These are phyloP conservation scores for Talaromyces sp. DNA, from an alignment of 2,329 filamentous ascomycete species.

Conservation along the genomic window DNA sequence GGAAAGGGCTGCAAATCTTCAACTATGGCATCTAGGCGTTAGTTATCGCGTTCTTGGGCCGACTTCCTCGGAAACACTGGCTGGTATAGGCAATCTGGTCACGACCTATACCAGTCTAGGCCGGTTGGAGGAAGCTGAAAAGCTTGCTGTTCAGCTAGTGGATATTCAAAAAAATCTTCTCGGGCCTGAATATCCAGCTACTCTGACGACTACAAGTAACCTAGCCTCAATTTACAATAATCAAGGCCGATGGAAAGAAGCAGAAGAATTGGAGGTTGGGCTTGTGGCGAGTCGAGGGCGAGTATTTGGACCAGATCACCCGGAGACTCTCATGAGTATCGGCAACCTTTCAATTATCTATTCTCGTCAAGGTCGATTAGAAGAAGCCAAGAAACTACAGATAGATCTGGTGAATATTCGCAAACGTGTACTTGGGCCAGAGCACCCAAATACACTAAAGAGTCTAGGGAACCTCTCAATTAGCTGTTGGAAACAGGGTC, in stretches of 20 bases:
- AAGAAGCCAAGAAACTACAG: not conserved
- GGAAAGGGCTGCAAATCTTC: constrained; percentile 5
- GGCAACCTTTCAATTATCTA: not conserved
- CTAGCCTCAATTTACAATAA: constrained; percentile 1
- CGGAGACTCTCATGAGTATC: not conserved
- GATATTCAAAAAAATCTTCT: constrained; percentile 6
- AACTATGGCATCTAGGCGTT: not conserved
- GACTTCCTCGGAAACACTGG: constrained; percentile 16
- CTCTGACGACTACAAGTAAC: constrained; percentile 14
- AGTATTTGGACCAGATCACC: too few species aligned
- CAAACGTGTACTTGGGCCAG: not conserved
- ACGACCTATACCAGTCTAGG: not conserved
- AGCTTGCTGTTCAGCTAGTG: not conserved
- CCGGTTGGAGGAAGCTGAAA: constrained; percentile 5
- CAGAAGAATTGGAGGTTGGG: constrained; percentile 20
- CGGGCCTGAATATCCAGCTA: constrained; percentile 22
- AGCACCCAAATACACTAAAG: not conserved
- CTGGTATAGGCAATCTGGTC: not conserved
- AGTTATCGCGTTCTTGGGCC: constrained; percentile 11
- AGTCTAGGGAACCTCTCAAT: not conserved
- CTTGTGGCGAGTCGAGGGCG: too few species aligned
- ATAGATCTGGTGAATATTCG: not conserved
- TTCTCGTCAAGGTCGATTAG: not conserved
- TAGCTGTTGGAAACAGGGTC: not conserved
- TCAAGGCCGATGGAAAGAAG: constrained; percentile 19